Evolutionary conservation across 331 rosid genomes (phyloP), one percentile per base, ranked within the genome.

Genomic region (Saraca asoca): DNA sequence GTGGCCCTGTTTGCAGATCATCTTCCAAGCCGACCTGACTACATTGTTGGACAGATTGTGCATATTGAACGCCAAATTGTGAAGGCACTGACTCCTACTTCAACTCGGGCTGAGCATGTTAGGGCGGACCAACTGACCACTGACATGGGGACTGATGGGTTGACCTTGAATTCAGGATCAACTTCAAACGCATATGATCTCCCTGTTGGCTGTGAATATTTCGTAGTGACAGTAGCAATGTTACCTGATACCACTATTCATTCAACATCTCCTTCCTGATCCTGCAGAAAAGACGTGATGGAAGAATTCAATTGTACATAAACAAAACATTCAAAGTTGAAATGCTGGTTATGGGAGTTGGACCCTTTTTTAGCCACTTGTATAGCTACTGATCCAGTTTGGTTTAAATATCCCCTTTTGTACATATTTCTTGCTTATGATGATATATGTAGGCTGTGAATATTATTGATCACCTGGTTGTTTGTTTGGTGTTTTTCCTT

Each of bases 111-210:
- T 6, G 86, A 82, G 52, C 86, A 69, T 48, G 83, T 75, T 63
- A 66, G 72, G 81, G 78, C 12, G 6, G 83, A 78, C 46, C 35
- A 75, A 37, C 58, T 70, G 62, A 80, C 80, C 49, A 69, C 81
- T 56, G 93, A 85, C 69, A 44, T 44, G 51, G 93, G 83, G 59
- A 74, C 82, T 9, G 85, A 87, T 34, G 75, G 74, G 78, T 83
- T 94, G 89, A 74, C 89, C 87, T 79, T 85, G 91, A 90, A 90
- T 90, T 86, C 97, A 90, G 96, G 97, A 64, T 88, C 91, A 78
- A 62, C 88, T 69, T 62, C 64, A 59, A 88, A 88, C 76, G 91
- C 95, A 19, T 90, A 80, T 41, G 85, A 88, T 88, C 92, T 90
- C 82, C 95, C 97, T 6, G 71, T 80, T 62, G 99, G 96, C 69